Conservation (phyloP, 371 early-diverging fungal species). For the Blakeslea trispora region DNA sequence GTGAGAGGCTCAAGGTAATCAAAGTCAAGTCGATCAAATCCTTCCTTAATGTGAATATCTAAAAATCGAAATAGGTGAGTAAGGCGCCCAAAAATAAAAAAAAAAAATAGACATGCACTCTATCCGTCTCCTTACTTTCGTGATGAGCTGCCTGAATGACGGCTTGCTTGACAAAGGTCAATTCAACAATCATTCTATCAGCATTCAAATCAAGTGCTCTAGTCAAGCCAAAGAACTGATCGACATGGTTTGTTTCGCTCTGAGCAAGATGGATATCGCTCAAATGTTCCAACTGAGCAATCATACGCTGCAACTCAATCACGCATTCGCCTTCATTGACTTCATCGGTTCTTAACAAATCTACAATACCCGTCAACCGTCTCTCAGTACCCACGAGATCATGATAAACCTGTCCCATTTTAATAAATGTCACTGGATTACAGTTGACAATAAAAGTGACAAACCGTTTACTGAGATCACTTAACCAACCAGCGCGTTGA, state of each 20-base stretch:
- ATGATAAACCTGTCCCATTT: conserved; percentile 69
- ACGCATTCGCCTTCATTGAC: conserved; percentile 63
- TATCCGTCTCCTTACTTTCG: too few species aligned
- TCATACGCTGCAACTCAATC: conserved; percentile 63
- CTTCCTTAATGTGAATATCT: conserved; percentile 44
- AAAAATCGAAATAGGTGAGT: too few species aligned
- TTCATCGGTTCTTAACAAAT: conserved; percentile 73
- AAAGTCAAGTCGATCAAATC: conserved; percentile 52
- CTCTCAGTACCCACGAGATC: conserved; percentile 74
- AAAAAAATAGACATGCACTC: too few species aligned
- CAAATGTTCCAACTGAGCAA: conserved; percentile 68
- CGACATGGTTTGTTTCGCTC: conserved; percentile 40
- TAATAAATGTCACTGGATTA: conserved; percentile 67
- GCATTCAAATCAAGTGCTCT: conserved; percentile 65
- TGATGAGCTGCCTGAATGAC: conserved; percentile 28
- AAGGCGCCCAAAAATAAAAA: too few species aligned
- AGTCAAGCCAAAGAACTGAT: conserved; percentile 56
- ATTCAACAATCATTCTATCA: conserved; percentile 66
- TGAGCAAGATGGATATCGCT: conserved; percentile 62
- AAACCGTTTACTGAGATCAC: conserved; percentile 68
- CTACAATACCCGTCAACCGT: conserved; percentile 68
- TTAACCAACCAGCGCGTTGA: conserved; percentile 69
- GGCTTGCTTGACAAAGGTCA: conserved; percentile 51
- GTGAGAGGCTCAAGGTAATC: conserved; percentile 63
- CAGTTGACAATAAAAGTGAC: conserved; percentile 69